These are phyloP conservation scores for Amniculicola lignicola DNA, from an alignment of 495 filamentous ascomycete genomes.

Conservation along the genomic window DNA sequence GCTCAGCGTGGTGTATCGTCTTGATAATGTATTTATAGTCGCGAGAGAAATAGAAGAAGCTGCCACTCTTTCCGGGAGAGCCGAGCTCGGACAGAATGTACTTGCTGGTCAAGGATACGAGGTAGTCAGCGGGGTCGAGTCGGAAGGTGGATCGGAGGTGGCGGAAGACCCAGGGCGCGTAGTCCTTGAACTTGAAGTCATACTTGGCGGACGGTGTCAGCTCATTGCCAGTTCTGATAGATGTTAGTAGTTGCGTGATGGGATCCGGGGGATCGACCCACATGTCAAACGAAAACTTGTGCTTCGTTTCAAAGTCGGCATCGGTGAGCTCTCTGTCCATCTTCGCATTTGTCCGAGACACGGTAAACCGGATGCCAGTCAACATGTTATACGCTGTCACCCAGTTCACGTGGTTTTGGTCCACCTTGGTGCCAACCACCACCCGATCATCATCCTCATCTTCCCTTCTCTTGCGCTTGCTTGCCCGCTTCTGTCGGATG, in stretches of 20 bases:
- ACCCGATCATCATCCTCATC: slow-evolving; percentile 93
- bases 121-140: slow-evolving; percentile 93
- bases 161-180: slow-evolving; percentile 98
- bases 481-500: slow-evolving; percentile 83
- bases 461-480: slow-evolving; percentile 73
- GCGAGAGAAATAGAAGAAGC: slow-evolving; percentile 99
- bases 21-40: slow-evolving; percentile 99
- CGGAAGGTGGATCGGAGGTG: slow-evolving; percentile 84
- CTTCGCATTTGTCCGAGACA: slow-evolving; percentile 96
- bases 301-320: slow-evolving; percentile 83
- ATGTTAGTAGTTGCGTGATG: background rate
- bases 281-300: slow-evolving; percentile 99
- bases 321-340: slow-evolving; percentile 83
- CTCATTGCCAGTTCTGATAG: slow-evolving; percentile 81
- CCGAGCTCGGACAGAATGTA: slow-evolving; percentile 97
- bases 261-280: slow-evolving; percentile 43
- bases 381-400: slow-evolving; percentile 99
- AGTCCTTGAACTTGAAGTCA: slow-evolving; percentile 99
- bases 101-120: slow-evolving; percentile 97
- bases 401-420: slow-evolving; percentile 96
- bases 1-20: slow-evolving; percentile 95
- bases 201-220: slow-evolving; percentile 97
- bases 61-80: slow-evolving; percentile 95
- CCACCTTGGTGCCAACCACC: slow-evolving; percentile 92
- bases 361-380: slow-evolving; percentile 94